phyloP scores from a whole-genome alignment of 2,329 filamentous ascomycete species.

The Hypoxylon sp. region DNA sequence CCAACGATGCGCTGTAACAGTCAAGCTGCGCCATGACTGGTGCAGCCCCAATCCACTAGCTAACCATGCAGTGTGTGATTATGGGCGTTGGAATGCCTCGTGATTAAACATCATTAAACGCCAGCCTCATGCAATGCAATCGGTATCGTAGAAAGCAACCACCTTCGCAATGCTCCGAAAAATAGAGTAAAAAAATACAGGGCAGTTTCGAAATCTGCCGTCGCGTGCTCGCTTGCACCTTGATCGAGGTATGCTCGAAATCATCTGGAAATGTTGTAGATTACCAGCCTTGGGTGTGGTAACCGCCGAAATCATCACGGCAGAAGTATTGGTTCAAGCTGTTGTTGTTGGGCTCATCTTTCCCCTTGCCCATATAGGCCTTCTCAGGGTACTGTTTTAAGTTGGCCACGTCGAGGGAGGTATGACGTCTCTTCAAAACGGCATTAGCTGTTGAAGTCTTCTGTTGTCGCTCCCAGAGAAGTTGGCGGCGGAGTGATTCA shows the following conservation, averaged over 20 bases:
- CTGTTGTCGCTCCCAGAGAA: constrained; percentile 95
- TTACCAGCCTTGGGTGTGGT: constrained; percentile 89
- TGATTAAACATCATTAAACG: constrained; percentile 53
- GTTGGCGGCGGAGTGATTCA: constrained; percentile 89
- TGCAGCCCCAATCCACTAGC: constrained; percentile 28
- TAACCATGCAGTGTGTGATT: constrained; percentile 48
- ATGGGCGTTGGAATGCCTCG: constrained; percentile 48
- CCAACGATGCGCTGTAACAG: constrained; percentile 39
- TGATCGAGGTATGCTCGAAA: constrained; percentile 34
- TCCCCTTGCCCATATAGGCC: constrained; percentile 71
- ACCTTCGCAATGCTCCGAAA: constrained; percentile 54
- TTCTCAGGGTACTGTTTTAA: constrained; percentile 84
- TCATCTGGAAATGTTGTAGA: constrained; percentile 16
- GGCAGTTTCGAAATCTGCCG: constrained; percentile 47
- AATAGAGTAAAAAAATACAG: constrained; percentile 51
- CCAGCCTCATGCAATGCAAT: constrained; percentile 54
- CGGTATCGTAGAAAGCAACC: constrained; percentile 54
- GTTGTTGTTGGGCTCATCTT: constrained; percentile 73
- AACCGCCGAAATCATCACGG: constrained; percentile 82
- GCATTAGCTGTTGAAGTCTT: constrained; percentile 91
- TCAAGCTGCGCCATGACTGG: constrained; percentile 36
- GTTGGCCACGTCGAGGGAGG: constrained; percentile 90
- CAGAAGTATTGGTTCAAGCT: constrained; percentile 91
- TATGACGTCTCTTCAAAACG: constrained; percentile 90
- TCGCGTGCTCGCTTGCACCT: constrained; percentile 38